A percentile compares a stretch with the other conserved stretches of the same genome.
Evolutionary conservation across 768 basidiomycete genomes (phyloP).

Genomic region (Austroboletus eburneus): DNA sequence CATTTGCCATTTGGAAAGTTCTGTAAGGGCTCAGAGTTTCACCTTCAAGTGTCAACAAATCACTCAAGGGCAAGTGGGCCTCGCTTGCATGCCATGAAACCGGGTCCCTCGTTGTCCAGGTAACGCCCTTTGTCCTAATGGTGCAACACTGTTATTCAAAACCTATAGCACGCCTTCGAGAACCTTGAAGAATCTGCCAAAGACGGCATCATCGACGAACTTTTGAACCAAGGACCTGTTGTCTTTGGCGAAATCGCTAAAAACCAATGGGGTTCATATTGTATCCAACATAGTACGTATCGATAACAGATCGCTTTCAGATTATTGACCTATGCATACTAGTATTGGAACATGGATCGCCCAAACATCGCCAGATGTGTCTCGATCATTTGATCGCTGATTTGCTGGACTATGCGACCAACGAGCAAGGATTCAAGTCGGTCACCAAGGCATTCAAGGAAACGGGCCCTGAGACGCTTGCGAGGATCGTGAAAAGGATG

Average conservation of each 20-base stretch:
- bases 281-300: conserved; percentile 75
- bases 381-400: conserved; percentile 74
- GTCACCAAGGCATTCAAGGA: conserved; percentile 85
- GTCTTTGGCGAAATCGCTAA: conserved; percentile 76
- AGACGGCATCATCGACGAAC: conserved; percentile 78
- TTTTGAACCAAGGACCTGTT: conserved; percentile 65
- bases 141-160: conserved; percentile 9
- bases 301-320: background rate
- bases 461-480: conserved; percentile 71
- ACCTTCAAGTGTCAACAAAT: conserved; percentile 69
- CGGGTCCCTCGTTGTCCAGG: conserved; percentile 84
- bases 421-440: conserved; percentile 85
- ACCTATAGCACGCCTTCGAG: conserved; percentile 71
- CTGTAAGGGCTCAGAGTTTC: conserved; percentile 3
- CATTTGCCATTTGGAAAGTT: background rate
- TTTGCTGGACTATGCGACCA: conserved; percentile 75
- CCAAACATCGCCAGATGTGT: conserved; percentile 68
- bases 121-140: conserved; percentile 29
- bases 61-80: conserved; percentile 86
- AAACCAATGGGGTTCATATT: conserved; percentile 89
- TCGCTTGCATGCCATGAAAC: conserved; percentile 88
- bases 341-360: conserved; percentile 85
- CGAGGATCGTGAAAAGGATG: conserved; percentile 74
- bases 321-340: conserved; percentile 1
- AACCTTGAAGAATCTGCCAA: conserved; percentile 81